Base-by-base conservation (phyloP, 2,329 filamentous ascomycete genomes). In the Neofusicoccum umdonicola region DNA sequence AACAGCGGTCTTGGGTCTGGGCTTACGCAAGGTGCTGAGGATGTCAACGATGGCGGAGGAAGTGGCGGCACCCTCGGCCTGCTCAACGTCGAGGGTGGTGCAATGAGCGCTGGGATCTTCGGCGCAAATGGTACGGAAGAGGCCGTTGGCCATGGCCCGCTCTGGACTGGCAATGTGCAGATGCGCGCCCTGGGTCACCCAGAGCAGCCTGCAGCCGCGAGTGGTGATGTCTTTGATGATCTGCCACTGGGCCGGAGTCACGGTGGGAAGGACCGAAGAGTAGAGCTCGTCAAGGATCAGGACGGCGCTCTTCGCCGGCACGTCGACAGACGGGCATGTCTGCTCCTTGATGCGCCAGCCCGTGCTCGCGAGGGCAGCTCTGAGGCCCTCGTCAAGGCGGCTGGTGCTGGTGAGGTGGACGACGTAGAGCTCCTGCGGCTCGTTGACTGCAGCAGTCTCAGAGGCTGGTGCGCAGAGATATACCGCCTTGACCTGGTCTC, bases 101-200 rank as follows among this genome's bases (percentile, higher is more conserved):
- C 31, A 34, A 12, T 31, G 60, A 5, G 47, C 47, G 19, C 35
- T 42, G n/a, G 60, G 60, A 15, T 63, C 60, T 8, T 63, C 60
- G 15, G 47, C 47, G n/a, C 48, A 8, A 17, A 63, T 63, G 15
- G 47, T 52, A 22, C 60, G 60, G 45, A 48, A 34, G 13, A 54
- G 48, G 5, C 60, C 60, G 22, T 41, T 31, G 9, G 37, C 39
- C 34, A 63, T 27, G 47, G 47, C 48, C 31, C 37, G 34, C 15
- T 51, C 47, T 3, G 60, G 60, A 12, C 34, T n/a, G 8, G 60
- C 52, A n/a, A 44, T 15, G 13, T 42, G 8, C 5, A 52, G n/a
- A n/a, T 63, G 60, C n/a, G 60, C 42, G 34, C 47, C 60, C 3
- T 52, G 15, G 4, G 60, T 63, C 3, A 63, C 60, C 60, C 60